Conservation (phyloP, 2,329 filamentous ascomycete species). For the Fusarium succisae region DNA sequence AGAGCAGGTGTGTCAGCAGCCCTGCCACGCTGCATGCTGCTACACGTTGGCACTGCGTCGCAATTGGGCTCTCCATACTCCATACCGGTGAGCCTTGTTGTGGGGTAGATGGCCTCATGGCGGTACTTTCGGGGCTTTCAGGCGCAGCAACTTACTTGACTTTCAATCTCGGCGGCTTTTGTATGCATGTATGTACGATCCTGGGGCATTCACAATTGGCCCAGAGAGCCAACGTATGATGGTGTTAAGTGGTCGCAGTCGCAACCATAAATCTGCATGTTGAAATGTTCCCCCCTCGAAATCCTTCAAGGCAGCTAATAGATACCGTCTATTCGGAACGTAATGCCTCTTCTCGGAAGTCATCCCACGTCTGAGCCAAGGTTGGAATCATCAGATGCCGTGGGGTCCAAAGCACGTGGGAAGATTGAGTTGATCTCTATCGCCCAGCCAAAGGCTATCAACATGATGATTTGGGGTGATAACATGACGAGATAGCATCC, state of each 20-base stretch:
- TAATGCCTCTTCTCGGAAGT: constrained; percentile 4
- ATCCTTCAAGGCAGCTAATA: not conserved
- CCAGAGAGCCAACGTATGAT: constrained; percentile 5
- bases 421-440: constrained; percentile 5
- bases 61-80: constrained; percentile 33
- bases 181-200: not conserved
- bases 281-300: not conserved
- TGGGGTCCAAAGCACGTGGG: constrained; percentile 34
- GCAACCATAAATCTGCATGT: not conserved
- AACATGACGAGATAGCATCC: not conserved
- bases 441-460: not conserved
- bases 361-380: constrained; percentile 33
- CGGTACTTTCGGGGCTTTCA: constrained; percentile 12
- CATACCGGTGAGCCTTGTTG: constrained; percentile 35
- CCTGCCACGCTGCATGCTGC: constrained; percentile 16
- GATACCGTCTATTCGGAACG: constrained; percentile 26
- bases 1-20: constrained; percentile 26
- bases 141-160: not conserved
- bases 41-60: constrained; percentile 4
- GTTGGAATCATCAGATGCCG: constrained; percentile 22
- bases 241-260: not conserved
- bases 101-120: constrained; percentile 35
- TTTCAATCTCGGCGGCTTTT: constrained; percentile 24
- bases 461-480: not conserved
- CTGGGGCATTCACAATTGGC: not conserved